phyloP scores from a whole-genome alignment of 345 rosid genomes.

The Dimocarpus longan region DNA sequence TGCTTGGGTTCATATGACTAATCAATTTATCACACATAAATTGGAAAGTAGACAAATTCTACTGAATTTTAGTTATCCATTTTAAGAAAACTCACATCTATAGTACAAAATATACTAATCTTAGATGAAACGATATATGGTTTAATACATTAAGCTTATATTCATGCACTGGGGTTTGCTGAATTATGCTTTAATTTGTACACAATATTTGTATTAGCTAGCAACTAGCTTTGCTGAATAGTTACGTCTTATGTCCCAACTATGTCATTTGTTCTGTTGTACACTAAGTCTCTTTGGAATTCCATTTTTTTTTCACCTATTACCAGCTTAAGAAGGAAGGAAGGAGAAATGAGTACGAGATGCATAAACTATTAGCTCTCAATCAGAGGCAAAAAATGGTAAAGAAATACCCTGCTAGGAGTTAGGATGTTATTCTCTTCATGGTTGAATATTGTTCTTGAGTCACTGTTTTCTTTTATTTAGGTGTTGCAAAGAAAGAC shows the following conservation, averaged over 20 bases:
- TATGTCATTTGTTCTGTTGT: background rate
- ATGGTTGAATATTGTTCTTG: constrained; percentile 13
- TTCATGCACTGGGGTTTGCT: background rate
- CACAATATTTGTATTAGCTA: background rate
- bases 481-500: constrained; percentile 97
- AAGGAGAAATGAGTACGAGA: constrained; percentile 92
- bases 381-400: constrained; percentile 98
- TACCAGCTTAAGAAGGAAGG: constrained; percentile 96
- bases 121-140: background rate
- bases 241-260: background rate
- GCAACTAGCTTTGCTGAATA: background rate
- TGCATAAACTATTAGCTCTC: constrained; percentile 93
- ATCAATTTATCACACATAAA: background rate
- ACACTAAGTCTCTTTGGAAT: background rate
- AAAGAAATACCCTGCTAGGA: constrained; percentile 16
- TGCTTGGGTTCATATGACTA: background rate
- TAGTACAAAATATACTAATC: background rate
- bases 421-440: constrained; percentile 8
- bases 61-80: background rate
- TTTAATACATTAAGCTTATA: background rate
- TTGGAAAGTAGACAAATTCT: background rate
- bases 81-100: background rate
- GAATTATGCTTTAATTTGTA: background rate
- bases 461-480: constrained; percentile 12
- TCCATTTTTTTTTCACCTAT: background rate